Percentiles rank a stretch among this genome's conserved stretches.
These are phyloP conservation scores for Globisporangium radiosum DNA, from an alignment of 352 stramenopile species.

Conservation along the genomic window DNA sequence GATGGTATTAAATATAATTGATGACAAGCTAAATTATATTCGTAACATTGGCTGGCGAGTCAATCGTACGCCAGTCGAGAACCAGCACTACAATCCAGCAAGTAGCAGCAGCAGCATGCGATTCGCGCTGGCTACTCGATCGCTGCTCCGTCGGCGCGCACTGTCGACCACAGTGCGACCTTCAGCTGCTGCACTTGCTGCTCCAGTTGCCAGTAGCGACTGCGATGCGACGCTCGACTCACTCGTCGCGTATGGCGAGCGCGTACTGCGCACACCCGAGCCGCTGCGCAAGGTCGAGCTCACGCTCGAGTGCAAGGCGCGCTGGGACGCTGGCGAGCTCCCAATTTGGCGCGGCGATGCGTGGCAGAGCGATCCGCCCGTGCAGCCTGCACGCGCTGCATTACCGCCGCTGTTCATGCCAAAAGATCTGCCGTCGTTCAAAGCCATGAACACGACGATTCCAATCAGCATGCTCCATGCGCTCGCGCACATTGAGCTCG, in stretches of 20 bases:
- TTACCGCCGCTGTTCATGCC: conserved; percentile 47
- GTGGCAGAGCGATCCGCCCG: conserved; percentile 35
- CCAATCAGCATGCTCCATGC: conserved; percentile 74
- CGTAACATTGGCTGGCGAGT: too few species aligned
- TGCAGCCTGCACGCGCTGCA: conserved; percentile 36
- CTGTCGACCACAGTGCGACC: neutral
- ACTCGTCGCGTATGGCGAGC: conserved; percentile 52
- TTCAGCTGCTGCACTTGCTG: neutral
- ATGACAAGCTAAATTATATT: too few species aligned
- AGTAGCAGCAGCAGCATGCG: neutral
- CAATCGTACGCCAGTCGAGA: too few species aligned
- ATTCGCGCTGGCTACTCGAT: neutral
- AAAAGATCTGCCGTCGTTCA: conserved; percentile 68
- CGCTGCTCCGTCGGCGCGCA: neutral
- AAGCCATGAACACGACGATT: conserved; percentile 55
- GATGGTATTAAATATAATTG: too few species aligned
- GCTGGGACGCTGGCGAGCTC: conserved; percentile 34
- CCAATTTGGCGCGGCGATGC: conserved; percentile 24
- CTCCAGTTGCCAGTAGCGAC: neutral
- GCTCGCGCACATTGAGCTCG: conserved; percentile 82
- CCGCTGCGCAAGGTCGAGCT: conserved; percentile 57
- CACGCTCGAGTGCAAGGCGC: conserved; percentile 45
- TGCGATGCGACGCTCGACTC: conserved; percentile 24
- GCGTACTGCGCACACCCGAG: conserved; percentile 41
- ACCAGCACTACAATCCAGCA: too few species aligned